These are phyloP conservation scores for Neurospora terricola DNA, from an alignment of 495 filamentous ascomycete species.

Conservation along the genomic window DNA sequence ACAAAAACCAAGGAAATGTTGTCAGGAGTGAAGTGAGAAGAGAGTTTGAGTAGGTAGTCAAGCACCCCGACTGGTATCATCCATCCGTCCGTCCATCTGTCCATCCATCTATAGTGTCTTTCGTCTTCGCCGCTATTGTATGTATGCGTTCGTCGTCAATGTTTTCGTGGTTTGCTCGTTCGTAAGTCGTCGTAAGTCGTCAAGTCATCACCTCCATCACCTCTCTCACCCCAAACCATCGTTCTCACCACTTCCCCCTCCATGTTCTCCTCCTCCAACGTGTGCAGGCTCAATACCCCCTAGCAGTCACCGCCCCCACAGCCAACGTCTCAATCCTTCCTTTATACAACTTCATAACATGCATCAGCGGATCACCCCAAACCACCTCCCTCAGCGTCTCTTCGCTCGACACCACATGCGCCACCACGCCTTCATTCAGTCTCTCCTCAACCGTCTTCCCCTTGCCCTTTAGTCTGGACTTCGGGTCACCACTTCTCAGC, in stretches of 20 bases:
- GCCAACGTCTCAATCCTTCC: conserved; percentile 57
- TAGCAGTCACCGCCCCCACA: conserved; percentile 54
- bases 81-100: not conserved
- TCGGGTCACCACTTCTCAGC: conserved; percentile 37
- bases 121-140: not conserved
- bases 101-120: not conserved
- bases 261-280: not conserved
- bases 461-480: conserved; percentile 19
- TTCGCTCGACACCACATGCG: conserved; percentile 49
- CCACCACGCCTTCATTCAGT: conserved; percentile 44
- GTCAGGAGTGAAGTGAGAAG: not conserved
- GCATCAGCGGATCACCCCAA: conserved; percentile 71
- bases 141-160: not conserved
- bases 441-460: conserved; percentile 32
- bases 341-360: conserved; percentile 68
- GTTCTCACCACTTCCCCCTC: not conserved
- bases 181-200: not conserved
- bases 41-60: not conserved
- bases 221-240: too few relatives aligned
- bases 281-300: conserved; percentile 12
- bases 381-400: conserved; percentile 53
- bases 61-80: not conserved
- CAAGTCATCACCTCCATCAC: not conserved
- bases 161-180: not conserved
- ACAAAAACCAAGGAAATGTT: not conserved